These are phyloP conservation scores for Nemania diffusa DNA, from an alignment of 2,329 filamentous ascomycete genomes.

Conservation along the genomic window DNA sequence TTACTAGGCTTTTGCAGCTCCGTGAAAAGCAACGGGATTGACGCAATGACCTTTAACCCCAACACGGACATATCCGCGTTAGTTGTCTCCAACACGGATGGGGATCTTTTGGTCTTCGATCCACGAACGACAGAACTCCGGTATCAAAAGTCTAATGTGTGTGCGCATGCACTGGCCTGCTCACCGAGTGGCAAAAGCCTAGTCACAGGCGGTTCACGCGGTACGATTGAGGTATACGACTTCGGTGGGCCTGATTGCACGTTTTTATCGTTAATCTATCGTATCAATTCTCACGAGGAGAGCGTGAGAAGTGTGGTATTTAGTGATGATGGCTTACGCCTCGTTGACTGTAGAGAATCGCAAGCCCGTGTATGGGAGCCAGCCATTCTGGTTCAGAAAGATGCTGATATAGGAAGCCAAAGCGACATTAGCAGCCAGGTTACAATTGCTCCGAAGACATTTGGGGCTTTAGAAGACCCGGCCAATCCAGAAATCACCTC, in stretches of 20 bases:
- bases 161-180: slow-evolving; percentile 44
- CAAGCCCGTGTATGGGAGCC: slow-evolving; percentile 53
- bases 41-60: slow-evolving; percentile 45
- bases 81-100: slow-evolving; percentile 41
- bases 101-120: slow-evolving; percentile 46
- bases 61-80: slow-evolving; percentile 43
- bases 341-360: slow-evolving; percentile 48
- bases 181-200: slow-evolving; percentile 45
- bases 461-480: slow-evolving; percentile 29
- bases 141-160: slow-evolving; percentile 31
- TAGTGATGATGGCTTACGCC: slow-evolving; percentile 46
- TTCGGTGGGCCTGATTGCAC: slow-evolving; percentile 39
- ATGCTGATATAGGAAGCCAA: slow-evolving; percentile 38
- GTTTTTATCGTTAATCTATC: slow-evolving; percentile 45
- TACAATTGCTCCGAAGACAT: slow-evolving; percentile 23
- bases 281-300: slow-evolving; percentile 45
- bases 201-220: slow-evolving; percentile 40
- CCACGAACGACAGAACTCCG: slow-evolving; percentile 38
- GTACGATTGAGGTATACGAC: slow-evolving; percentile 45
- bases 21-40: slow-evolving; percentile 40
- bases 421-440: slow-evolving; percentile 34
- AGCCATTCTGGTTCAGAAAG: slow-evolving; percentile 45
- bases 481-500: slow-evolving; percentile 41
- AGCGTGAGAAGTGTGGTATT: slow-evolving; percentile 47
- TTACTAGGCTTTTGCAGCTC: slow-evolving; percentile 37